Percentiles rank a stretch among this genome's conserved stretches.
phyloP scores from a whole-genome alignment of 257 asterid species.

The Mentha longifolia region DNA sequence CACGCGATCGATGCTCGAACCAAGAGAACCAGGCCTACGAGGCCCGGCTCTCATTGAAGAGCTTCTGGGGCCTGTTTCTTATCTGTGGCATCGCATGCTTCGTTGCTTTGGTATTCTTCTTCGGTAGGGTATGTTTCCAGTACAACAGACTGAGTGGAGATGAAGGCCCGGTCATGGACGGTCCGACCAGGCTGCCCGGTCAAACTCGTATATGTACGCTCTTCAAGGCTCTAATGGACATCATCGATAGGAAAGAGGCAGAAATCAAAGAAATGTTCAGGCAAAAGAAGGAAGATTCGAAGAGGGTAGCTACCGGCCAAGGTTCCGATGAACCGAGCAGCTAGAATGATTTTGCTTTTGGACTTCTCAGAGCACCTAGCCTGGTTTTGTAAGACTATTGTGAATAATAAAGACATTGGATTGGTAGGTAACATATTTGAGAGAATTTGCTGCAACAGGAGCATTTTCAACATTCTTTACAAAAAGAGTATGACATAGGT shows the following conservation, averaged over 20 bases:
- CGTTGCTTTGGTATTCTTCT: constrained; percentile 51
- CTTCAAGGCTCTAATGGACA: constrained; percentile 51
- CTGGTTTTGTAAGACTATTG: not conserved
- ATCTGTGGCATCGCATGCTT: constrained; percentile 43
- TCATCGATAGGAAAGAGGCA: constrained; percentile 67
- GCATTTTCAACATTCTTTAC: constrained; percentile 9
- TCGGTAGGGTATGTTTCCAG: constrained; percentile 56
- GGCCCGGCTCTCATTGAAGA: constrained; percentile 44
- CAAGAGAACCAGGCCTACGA: constrained; percentile 17
- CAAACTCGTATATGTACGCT: constrained; percentile 27
- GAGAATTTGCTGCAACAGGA: constrained; percentile 4
- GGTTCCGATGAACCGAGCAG: constrained; percentile 46
- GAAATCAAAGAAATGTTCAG: constrained; percentile 62
- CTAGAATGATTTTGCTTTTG: constrained; percentile 12
- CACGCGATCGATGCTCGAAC: constrained; percentile 29
- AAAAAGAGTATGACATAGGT: not conserved
- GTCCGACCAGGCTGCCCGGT: not conserved
- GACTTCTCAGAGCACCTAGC: no score
- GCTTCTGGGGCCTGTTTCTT: constrained; percentile 56
- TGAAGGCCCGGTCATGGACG: constrained; percentile 30
- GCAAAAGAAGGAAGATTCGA: constrained; percentile 49
- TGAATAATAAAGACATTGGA: constrained; percentile 1
- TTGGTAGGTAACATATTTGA: not conserved
- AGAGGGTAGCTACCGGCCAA: constrained; percentile 35
- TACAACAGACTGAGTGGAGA: constrained; percentile 50